Base-by-base conservation (phyloP, 2,329 filamentous ascomycete genomes). In the Aspergillus awamori region DNA sequence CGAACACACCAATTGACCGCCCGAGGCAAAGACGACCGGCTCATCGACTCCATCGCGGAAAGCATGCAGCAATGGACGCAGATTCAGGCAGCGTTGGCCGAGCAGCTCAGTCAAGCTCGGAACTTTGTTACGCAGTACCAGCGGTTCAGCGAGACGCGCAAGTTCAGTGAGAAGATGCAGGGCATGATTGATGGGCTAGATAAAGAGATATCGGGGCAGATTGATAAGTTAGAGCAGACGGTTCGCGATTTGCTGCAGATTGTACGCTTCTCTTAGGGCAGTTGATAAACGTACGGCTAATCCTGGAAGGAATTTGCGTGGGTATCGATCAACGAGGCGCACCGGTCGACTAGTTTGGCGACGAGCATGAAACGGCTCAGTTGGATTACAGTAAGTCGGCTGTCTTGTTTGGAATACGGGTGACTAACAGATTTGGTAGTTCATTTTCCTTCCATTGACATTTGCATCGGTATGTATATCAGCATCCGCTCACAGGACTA, bases 301-400 rank as follows among this genome's bases (percentile, higher is more conserved):
- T 22, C 11, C 11, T 4, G 7, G 13, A 36, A 65, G 63, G 63
- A 65, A 57, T 65, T 65, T 54, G 63, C 63, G 8, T 65, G 63
- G 63, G 61, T 63, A 2, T 57, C 63, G 13, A 65, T 65, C 28
- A 65, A 65, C 26, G 63, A 65, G 54, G 63, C 63, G 8, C 63
- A 65, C 57, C 58, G 63, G 15, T 65, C 63, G 28, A 65, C 61
- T 5, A 63, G 63, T 47, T 13, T 63, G n/a, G 63, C 63, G 15
- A 57, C 63, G 10, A 65, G 63, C 33, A 57, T 65, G 55, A 61
- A 65, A 43, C 58, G 63, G 30, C 53, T 65, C n/a, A 65, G 63
- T 43, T 65, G 63, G 61, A 65, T 65, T 28, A 63, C 61, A 13
- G 62, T 64, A 58, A 10, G 51, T 4, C 4, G 8, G 36, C n/a